These are phyloP conservation scores for Beauveria scarabaeidicola DNA, from an alignment of 2,329 filamentous ascomycete genomes.

Conservation along the genomic window DNA sequence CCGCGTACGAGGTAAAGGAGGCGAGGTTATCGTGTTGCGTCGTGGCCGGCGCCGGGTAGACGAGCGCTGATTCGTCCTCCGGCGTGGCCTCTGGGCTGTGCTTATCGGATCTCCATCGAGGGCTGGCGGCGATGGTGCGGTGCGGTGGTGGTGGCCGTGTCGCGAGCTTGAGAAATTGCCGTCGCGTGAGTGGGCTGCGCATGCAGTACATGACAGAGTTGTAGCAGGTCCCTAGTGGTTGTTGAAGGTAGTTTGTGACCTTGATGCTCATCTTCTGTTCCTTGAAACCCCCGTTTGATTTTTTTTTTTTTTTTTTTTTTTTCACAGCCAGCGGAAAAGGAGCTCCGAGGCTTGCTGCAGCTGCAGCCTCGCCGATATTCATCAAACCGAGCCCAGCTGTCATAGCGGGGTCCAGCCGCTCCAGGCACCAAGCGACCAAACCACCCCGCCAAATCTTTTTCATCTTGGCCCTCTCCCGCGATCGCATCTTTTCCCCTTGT, in stretches of 20 bases:
- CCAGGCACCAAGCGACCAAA: background rate
- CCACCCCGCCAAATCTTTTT: constrained; percentile 4
- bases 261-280: too few species aligned
- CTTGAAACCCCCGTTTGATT: too few species aligned
- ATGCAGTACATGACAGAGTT: background rate
- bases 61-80: constrained; percentile 11
- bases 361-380: background rate
- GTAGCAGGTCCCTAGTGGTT: background rate
- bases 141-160: background rate
- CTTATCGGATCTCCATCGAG: background rate
- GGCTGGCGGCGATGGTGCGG: background rate
- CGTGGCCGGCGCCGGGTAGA: constrained; percentile 38
- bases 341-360: background rate
- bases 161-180: background rate
- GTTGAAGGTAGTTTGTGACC: too few species aligned
- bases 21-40: constrained; percentile 53
- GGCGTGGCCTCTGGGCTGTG: background rate
- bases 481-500: background rate
- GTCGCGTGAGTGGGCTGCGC: background rate
- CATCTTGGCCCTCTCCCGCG: background rate
- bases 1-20: constrained; percentile 58
- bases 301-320: background rate
- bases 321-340: background rate
- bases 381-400: constrained; percentile 6
- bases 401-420: constrained; percentile 7